Conservation (phyloP, 129 eudicot genomes). For the Chrysanthemum makinoi region DNA sequence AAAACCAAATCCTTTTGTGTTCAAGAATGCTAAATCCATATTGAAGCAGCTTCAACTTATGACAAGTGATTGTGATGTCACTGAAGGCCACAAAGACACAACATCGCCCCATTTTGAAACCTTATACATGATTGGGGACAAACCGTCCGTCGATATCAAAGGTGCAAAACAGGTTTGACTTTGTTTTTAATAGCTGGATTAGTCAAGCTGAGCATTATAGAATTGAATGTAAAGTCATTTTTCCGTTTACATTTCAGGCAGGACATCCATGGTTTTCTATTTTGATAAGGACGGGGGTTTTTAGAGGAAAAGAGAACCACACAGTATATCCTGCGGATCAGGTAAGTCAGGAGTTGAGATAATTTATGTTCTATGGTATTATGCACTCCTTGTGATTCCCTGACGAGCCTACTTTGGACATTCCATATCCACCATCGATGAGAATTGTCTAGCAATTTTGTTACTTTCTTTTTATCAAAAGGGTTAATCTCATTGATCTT, state of each 20-base stretch:
- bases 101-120: constrained; percentile 37
- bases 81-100: constrained; percentile 16
- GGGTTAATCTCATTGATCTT: too few species aligned
- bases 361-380: neutral
- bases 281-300: constrained; percentile 81
- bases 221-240: neutral
- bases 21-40: constrained; percentile 45
- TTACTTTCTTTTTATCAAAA: too few species aligned
- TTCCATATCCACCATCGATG: too few species aligned
- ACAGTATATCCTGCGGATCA: constrained; percentile 59
- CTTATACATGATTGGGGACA: constrained; percentile 88
- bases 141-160: constrained; percentile 80
- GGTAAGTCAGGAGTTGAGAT: constrained; percentile 37
- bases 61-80: constrained; percentile 21
- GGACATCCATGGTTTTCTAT: constrained; percentile 91
- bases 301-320: constrained; percentile 66
- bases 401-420: too few species aligned
- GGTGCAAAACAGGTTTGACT: constrained; percentile 82
- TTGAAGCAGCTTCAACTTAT: constrained; percentile 35
- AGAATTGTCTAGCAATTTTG: too few species aligned
- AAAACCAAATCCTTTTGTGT: constrained; percentile 53
- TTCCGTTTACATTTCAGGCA: constrained; percentile 44
- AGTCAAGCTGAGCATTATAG: neutral
- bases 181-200: neutral
- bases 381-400: neutral